These are phyloP conservation scores for Cryphonectria carpinicola DNA, from an alignment of 2,329 filamentous ascomycete genomes.

Conservation along the genomic window DNA sequence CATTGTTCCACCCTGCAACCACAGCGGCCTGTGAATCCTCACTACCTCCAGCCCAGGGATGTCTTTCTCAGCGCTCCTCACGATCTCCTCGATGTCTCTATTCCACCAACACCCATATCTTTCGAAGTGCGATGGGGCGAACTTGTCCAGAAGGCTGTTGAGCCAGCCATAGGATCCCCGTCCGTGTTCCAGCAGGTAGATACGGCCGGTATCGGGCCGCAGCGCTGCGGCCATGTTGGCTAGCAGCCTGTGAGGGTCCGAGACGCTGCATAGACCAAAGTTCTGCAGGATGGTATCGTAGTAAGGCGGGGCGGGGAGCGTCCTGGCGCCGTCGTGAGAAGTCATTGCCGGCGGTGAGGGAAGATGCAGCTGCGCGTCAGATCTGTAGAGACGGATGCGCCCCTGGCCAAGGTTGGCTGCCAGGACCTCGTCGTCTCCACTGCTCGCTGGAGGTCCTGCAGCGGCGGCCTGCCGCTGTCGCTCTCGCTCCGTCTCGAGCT, in stretches of 20 bases:
- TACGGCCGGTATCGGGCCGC: slow-evolving; percentile 59
- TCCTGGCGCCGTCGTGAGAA: slow-evolving; percentile 33
- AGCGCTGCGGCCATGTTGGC: slow-evolving; percentile 56
- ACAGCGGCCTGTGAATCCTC: slow-evolving; percentile 54
- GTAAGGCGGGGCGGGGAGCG: slow-evolving; percentile 36
- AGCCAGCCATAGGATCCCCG: slow-evolving; percentile 58
- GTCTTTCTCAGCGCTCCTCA: slow-evolving; percentile 51
- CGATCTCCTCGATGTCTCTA: slow-evolving; percentile 60
- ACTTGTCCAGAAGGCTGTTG: slow-evolving; percentile 59
- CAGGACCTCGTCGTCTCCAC: slow-evolving; percentile 28
- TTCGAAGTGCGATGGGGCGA: slow-evolving; percentile 58
- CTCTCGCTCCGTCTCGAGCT: slow-evolving; percentile 26
- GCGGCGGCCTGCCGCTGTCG: slow-evolving; percentile 33
- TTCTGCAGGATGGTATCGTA: slow-evolving; percentile 69
- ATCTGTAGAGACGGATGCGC: slow-evolving; percentile 40
- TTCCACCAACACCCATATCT: slow-evolving; percentile 73
- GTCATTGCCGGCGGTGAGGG: slow-evolving; percentile 25
- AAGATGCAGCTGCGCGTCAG: slow-evolving; percentile 33
- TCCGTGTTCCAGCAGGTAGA: slow-evolving; percentile 66
- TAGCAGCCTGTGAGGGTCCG: slow-evolving; percentile 58
- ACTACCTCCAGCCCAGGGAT: slow-evolving; percentile 62
- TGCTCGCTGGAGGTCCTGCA: slow-evolving; percentile 20
- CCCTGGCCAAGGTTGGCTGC: slow-evolving; percentile 30
- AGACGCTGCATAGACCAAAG: slow-evolving; percentile 67
- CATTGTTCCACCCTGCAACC: slow-evolving; percentile 60